These are phyloP conservation scores for Syzygium syzygioides DNA, from an alignment of 441 rosid species.

Conservation along the genomic window DNA sequence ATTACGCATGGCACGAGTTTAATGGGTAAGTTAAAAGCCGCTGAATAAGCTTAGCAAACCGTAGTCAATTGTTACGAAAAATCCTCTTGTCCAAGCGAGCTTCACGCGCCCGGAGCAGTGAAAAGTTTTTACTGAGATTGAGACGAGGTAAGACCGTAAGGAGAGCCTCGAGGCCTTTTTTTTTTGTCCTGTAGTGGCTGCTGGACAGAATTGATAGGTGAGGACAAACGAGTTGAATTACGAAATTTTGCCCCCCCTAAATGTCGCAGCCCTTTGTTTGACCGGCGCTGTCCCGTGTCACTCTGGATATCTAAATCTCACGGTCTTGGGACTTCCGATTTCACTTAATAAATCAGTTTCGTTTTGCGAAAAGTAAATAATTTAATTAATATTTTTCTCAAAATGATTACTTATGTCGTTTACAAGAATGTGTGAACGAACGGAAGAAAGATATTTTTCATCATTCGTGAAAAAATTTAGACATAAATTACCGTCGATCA, in stretches of 20 bases:
- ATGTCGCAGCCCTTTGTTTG: background rate
- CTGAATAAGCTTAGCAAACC: background rate
- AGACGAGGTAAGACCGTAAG: background rate
- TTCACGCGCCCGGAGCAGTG: background rate
- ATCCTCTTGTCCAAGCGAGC: background rate
- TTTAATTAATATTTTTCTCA: no score
- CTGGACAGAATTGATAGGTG: background rate
- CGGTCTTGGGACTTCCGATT: background rate
- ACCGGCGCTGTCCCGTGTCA: background rate
- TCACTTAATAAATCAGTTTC: background rate
- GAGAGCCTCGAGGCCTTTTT: background rate
- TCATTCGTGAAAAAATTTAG: accelerated
- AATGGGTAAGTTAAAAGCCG: background rate
- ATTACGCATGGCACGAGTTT: no score
- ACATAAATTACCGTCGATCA: accelerated
- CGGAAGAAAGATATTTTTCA: accelerated
- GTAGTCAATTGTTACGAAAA: background rate
- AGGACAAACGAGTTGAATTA: background rate
- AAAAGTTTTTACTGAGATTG: background rate
- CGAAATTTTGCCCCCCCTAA: background rate
- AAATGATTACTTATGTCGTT: background rate
- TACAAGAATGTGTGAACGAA: accelerated
- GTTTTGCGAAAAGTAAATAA: no score
- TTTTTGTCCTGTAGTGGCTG: background rate
- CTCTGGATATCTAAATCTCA: background rate